Evolutionary conservation across 2,329 filamentous ascomycete species (phyloP).

Genomic region (Sordariomycetes sp.): DNA sequence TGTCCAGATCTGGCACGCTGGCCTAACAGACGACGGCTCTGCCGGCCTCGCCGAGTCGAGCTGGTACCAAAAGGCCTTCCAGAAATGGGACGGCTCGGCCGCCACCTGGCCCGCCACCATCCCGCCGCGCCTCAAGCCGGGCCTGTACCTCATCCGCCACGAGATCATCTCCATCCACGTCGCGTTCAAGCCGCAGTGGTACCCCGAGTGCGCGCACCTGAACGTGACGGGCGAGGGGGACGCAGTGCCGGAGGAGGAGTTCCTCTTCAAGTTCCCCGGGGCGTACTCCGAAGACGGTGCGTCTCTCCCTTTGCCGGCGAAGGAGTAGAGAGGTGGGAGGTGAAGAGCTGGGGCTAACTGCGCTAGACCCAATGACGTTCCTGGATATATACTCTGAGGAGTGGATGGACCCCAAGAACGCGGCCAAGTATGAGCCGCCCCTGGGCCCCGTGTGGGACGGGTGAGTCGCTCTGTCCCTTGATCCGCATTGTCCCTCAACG

Average conservation of each 20-base stretch:
- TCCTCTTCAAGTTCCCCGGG: neutral
- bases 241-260: slow-evolving; percentile 4
- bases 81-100: slow-evolving; percentile 34
- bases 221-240: slow-evolving; percentile 39
- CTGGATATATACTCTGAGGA: slow-evolving; percentile 5
- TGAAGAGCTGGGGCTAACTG: neutral
- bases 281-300: slow-evolving; percentile 1
- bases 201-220: slow-evolving; percentile 49
- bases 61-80: slow-evolving; percentile 15
- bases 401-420: slow-evolving; percentile 2
- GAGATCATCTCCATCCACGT: slow-evolving; percentile 45
- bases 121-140: slow-evolving; percentile 30
- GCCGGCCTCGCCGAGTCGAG: neutral
- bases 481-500: neutral
- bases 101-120: slow-evolving; percentile 37
- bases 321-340: neutral
- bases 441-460: slow-evolving; percentile 2
- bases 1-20: slow-evolving; percentile 2
- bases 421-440: slow-evolving; percentile 1
- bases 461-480: neutral
- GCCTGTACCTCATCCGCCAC: slow-evolving; percentile 43
- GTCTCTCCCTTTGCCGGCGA: neutral
- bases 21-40: neutral
- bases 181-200: slow-evolving; percentile 36
- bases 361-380: neutral